Base-by-base conservation (phyloP, 345 rosid genomes). In the Firmiana major region DNA sequence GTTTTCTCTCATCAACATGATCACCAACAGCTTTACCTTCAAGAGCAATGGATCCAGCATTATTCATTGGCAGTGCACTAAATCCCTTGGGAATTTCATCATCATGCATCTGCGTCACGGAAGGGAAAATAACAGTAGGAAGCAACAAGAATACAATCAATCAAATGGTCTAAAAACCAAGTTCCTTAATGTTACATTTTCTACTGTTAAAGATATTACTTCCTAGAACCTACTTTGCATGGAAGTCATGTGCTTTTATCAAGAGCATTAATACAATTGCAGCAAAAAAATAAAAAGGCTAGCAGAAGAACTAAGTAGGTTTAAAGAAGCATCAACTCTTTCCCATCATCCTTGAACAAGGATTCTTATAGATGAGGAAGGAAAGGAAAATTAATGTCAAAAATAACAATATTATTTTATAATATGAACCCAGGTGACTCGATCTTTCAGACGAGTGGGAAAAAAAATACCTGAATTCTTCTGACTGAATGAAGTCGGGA, bases 401-500 rank as follows among this genome's bases (percentile, higher is more conserved):
- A 65, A 53, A 42, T 26, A 55, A 65, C 64, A 59, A 70, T 4
- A 73, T 42, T 31, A 48, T 24, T 24, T 63, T 17, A 40, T 24
- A 17, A 63, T 49, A 60, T 13, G 26, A 46, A 79, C 31, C 51
- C 76, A 17, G 36, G 34, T 51, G 24, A 46, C 34, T 49, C 5
- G 7, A 63, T 15, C 26, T 63, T 63, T 51, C 31, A 15, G 60
- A 49, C 26, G 34, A 78, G 65, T 48, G 54, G 31, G 15, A 24
- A 46, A 46, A 46, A 21, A 63, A 21, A 51, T 73, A 82, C 72
- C 74, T 7, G 49, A 67, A 77, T 69, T 77, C 53, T 78, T 79
- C 93, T 87, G 75, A 94, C 91, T 76, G 83, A 53, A 79, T 71
- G 87, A 73, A 79, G 84, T 65, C n/a, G 86, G 76, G 84, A 83